Percentiles rank a stretch among this genome's conserved stretches.
These are phyloP conservation scores for Babesia sp. DNA, from an alignment of 169 alveolate species.

Conservation along the genomic window DNA sequence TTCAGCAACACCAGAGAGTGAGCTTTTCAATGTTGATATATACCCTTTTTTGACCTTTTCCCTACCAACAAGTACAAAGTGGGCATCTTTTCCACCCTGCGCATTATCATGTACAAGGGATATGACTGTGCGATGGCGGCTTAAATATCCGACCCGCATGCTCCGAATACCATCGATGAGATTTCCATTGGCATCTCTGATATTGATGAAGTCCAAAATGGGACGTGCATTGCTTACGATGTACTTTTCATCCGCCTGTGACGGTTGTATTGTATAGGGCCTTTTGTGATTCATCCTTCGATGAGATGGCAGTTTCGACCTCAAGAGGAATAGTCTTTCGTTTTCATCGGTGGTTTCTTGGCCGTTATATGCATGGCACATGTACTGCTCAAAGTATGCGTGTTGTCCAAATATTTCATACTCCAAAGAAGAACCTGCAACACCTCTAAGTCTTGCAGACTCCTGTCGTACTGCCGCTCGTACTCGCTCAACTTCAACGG, in stretches of 20 bases:
- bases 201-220: not conserved
- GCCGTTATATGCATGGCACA: not conserved
- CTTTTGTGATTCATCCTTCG: conserved; percentile 8
- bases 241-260: not conserved
- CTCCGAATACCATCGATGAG: not conserved
- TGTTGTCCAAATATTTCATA: conserved; percentile 17
- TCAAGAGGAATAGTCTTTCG: not conserved
- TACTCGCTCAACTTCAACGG: not conserved
- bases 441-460: not conserved
- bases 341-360: not conserved
- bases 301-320: conserved; percentile 3
- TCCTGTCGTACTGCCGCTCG: not conserved
- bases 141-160: not conserved
- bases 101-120: not conserved
- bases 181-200: not conserved
- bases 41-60: not conserved
- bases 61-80: conserved; percentile 6
- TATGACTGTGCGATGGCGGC: not conserved
- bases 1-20: conserved; percentile 23
- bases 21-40: not conserved
- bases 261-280: not conserved
- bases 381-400: conserved; percentile 1
- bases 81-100: not conserved
- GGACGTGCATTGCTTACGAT: not conserved
- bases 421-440: not conserved